These are phyloP conservation scores for Dovyalis caffra DNA, from an alignment of 345 rosid species.

Conservation along the genomic window DNA sequence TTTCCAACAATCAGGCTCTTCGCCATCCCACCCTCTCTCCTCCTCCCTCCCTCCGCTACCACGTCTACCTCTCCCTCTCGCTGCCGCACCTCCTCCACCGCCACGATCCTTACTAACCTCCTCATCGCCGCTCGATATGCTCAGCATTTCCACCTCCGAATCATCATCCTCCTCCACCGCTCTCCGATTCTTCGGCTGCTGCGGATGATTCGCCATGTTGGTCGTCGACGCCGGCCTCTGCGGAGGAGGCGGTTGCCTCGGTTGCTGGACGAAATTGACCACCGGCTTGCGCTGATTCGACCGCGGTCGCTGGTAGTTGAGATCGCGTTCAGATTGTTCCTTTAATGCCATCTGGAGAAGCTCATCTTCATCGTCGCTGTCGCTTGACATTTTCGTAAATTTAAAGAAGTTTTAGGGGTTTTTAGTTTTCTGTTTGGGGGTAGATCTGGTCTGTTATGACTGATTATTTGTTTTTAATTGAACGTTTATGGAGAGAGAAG, in stretches of 20 bases:
- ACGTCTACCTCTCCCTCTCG: conserved; percentile 23
- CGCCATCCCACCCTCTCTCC: conserved; percentile 77
- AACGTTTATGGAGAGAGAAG: background rate
- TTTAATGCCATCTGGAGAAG: conserved; percentile 93
- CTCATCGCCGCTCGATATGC: conserved; percentile 98
- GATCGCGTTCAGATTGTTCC: conserved; percentile 81
- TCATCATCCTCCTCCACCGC: conserved; percentile 76
- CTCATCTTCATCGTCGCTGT: conserved; percentile 93
- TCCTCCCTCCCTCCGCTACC: conserved; percentile 54
- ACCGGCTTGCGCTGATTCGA: conserved; percentile 48
- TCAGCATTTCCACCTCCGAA: conserved; percentile 97
- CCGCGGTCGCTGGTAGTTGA: conserved; percentile 60
- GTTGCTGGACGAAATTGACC: conserved; percentile 75
- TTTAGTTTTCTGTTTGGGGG: background rate
- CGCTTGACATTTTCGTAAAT: conserved; percentile 64
- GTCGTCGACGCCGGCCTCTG: conserved; percentile 26
- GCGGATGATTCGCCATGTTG: background rate
- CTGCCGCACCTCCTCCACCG: conserved; percentile 22
- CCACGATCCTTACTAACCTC: conserved; percentile 53
- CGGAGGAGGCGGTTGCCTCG: conserved; percentile 22
- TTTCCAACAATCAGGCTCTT: conserved; percentile 94
- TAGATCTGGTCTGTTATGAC: conserved; percentile 2
- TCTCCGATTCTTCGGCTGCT: conserved; percentile 24
- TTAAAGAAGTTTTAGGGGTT: background rate
- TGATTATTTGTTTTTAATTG: background rate